Evolutionary conservation across 805 yeast genomes (phyloP), one percentile per base, ranked within the genome.

Genomic region (Lachancea sp.): DNA sequence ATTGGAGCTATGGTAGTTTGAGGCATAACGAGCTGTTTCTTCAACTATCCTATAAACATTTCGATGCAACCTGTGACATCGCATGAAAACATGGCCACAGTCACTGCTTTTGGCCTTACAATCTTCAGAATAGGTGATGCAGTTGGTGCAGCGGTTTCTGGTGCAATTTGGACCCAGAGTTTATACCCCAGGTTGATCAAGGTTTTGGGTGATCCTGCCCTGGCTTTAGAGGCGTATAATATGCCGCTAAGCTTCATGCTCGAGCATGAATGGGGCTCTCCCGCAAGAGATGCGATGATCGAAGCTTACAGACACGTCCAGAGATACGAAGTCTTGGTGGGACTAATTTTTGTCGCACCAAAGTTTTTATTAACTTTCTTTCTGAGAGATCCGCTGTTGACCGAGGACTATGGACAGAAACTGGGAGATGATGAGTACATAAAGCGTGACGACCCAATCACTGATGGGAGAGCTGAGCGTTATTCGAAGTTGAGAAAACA

Each of bases 11-110:
- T 78, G 53, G 74, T 80, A 57, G 62, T 83, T 10, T 64, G 80
- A 58, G 90, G 90, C 53, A 68, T 83, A 42, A 88, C 86, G 50
- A 84, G 84, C 36, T 83, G 84, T 2, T 72, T 82, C 59, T 79
- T 81, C 67, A 77, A 85, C 12, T 81, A 79, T 55, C 74, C 83
- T 8, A 71, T 79, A 17, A 83, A 75, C 53, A 80, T 78, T 4
- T 73, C 83, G 17, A 73, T 80, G 48, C 81, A 79, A 56, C 66
- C 85, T 1, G 70, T 75, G 47, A 73, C 79, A 15, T 72, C 71
- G 45, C 90, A 83, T 63, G 84, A 79, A 59, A 71, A 77, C 61
- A 76, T 84, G 81, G 86, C 87, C 3, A 72, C 78, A 36, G 74
- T 79, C 26, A 73, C 81, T 32, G 74, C 87, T 2, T 60, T 82